These are phyloP conservation scores for Cladosporium colombiae DNA, from an alignment of 2,329 filamentous ascomycete genomes.

Conservation along the genomic window DNA sequence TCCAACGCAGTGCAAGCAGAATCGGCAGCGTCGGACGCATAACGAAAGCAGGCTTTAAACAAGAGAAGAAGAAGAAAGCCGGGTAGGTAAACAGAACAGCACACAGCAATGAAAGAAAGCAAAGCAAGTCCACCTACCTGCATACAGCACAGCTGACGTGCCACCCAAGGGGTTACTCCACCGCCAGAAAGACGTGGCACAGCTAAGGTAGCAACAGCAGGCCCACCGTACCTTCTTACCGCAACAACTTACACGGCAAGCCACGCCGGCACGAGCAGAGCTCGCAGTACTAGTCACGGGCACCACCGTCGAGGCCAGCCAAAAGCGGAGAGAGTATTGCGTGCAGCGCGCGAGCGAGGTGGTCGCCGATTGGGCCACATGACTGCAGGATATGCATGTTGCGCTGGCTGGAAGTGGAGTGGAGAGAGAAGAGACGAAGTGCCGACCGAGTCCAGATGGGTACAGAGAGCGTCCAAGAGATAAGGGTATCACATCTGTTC, in stretches of 20 bases:
- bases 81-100: background rate
- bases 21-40: background rate
- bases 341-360: background rate
- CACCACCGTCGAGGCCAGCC: background rate
- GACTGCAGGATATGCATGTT: conserved; percentile 16
- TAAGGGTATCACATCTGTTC: background rate
- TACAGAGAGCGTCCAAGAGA: background rate
- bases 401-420: conserved; percentile 16
- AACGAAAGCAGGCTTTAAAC: background rate
- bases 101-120: background rate
- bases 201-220: background rate
- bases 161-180: background rate
- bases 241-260: background rate
- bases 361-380: conserved; percentile 14
- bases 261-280: background rate
- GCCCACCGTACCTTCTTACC: conserved; percentile 2
- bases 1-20: background rate
- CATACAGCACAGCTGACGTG: background rate
- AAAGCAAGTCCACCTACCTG: background rate
- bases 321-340: conserved; percentile 1
- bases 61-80: background rate
- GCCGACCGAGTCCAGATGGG: background rate
- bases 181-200: background rate
- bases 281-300: background rate
- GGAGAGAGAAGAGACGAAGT: background rate